phyloP scores from a whole-genome alignment of 371 early-diverging fungal species.

The Apophysomyces variabilis region DNA sequence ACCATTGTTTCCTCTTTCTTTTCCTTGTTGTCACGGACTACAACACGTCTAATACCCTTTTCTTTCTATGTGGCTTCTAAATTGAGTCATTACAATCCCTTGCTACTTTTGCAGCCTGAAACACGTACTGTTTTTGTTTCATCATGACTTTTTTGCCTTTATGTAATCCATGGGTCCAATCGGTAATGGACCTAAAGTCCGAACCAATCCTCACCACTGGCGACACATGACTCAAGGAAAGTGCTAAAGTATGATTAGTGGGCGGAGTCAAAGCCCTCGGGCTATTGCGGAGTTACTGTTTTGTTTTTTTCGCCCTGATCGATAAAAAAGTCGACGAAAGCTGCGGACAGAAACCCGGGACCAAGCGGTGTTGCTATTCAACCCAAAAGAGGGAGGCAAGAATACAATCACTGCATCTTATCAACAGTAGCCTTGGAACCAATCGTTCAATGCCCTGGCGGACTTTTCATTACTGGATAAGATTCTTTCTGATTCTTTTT shows the following conservation, averaged over 20 bases:
- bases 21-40: background rate
- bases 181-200: background rate
- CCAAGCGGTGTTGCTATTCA: too few species aligned
- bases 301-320: background rate
- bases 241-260: background rate
- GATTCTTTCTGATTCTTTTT: background rate
- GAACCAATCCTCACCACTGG: conserved; percentile 5
- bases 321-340: background rate
- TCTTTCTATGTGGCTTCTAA: too few species aligned
- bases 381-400: too few species aligned
- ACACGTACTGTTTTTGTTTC: too few species aligned
- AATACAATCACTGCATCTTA: background rate
- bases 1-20: background rate
- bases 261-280: background rate
- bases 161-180: too few species aligned
- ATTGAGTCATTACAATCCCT: too few species aligned
- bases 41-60: too few species aligned
- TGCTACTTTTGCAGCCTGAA: too few species aligned
- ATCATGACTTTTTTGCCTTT: too few species aligned
- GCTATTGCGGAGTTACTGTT: background rate
- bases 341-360: too few species aligned
- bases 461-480: too few species aligned
- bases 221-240: conserved; percentile 7
- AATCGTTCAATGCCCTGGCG: background rate
- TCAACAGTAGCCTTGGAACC: background rate